Conservation (phyloP, 2,329 filamentous ascomycete species). For the Periglandula ipomoeae region DNA sequence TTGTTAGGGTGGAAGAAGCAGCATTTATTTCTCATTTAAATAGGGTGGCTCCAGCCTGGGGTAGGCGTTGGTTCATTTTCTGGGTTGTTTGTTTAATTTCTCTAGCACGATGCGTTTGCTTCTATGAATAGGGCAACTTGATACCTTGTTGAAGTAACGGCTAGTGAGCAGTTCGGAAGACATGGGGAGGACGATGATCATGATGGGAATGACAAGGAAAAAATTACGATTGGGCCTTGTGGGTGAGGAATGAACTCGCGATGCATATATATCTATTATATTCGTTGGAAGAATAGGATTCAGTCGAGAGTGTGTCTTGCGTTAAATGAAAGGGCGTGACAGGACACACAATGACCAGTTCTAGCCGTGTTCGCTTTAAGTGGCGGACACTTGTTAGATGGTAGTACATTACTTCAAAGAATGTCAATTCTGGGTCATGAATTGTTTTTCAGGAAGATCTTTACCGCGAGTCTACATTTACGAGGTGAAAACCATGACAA, state of each 20-base stretch:
- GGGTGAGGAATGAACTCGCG: not conserved
- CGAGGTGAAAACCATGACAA: no score
- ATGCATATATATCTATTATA: not conserved
- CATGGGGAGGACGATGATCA: not conserved
- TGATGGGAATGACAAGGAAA: not conserved
- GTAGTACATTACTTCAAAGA: no score
- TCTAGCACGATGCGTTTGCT: not conserved
- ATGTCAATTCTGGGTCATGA: no score
- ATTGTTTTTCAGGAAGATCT: no score
- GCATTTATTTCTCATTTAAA: constrained; percentile 7
- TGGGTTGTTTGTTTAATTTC: not conserved
- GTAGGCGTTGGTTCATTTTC: constrained; percentile 12
- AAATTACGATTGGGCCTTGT: not conserved
- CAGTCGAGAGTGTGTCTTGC: not conserved
- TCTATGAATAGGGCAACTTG: constrained; percentile 3
- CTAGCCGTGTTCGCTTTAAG: no score
- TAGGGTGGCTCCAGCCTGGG: constrained; percentile 11
- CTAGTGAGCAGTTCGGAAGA: not conserved
- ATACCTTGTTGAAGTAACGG: constrained; percentile 7
- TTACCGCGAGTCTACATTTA: no score
- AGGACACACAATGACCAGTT: no score
- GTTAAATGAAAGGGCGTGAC: not conserved
- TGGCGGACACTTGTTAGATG: no score
- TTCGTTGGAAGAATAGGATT: not conserved
- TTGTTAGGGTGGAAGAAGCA: not conserved